A percentile compares a stretch with the other conserved stretches of the same genome.
These are phyloP conservation scores for Trichophyton simii DNA, from an alignment of 2,329 filamentous ascomycete genomes.

Conservation along the genomic window DNA sequence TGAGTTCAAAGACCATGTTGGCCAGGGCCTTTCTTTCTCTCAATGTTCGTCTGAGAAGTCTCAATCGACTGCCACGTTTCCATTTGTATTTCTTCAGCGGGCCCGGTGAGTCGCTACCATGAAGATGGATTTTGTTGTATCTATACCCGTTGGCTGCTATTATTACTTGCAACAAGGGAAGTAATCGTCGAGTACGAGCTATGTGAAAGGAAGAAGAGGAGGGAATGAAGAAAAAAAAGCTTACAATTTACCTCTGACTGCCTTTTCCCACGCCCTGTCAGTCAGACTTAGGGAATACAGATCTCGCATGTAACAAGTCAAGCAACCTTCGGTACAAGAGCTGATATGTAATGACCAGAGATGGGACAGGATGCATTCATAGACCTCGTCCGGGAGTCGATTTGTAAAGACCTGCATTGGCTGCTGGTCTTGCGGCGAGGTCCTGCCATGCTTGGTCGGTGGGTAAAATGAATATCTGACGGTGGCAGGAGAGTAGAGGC, in stretches of 20 bases:
- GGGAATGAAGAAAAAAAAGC: constrained; percentile 10
- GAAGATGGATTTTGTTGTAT: constrained; percentile 39
- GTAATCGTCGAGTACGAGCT: not conserved
- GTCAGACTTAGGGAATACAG: constrained; percentile 42
- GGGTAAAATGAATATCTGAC: constrained; percentile 24
- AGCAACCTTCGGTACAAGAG: constrained; percentile 33
- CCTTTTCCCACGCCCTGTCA: constrained; percentile 44
- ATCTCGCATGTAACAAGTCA: constrained; percentile 44
- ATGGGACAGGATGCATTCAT: constrained; percentile 42
- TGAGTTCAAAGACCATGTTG: constrained; percentile 41
- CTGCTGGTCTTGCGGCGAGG: constrained; percentile 3
- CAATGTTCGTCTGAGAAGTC: constrained; percentile 43
- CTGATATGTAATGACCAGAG: constrained; percentile 36
- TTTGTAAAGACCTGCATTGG: constrained; percentile 29
- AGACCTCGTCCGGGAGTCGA: constrained; percentile 41
- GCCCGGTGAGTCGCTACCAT: constrained; percentile 35
- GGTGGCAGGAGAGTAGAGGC: constrained; percentile 28
- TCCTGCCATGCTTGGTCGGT: constrained; percentile 23
- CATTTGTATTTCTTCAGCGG: constrained; percentile 38
- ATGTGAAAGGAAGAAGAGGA: not conserved
- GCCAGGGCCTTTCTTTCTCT: constrained; percentile 40
- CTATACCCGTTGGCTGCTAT: constrained; percentile 20
- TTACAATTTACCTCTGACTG: constrained; percentile 40
- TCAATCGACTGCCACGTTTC: constrained; percentile 40
- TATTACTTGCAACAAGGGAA: not conserved